Evolutionary conservation across 2,329 filamentous ascomycete genomes (phyloP), one percentile per base, ranked within the genome.

Genomic region (Mycogone perniciosa): DNA sequence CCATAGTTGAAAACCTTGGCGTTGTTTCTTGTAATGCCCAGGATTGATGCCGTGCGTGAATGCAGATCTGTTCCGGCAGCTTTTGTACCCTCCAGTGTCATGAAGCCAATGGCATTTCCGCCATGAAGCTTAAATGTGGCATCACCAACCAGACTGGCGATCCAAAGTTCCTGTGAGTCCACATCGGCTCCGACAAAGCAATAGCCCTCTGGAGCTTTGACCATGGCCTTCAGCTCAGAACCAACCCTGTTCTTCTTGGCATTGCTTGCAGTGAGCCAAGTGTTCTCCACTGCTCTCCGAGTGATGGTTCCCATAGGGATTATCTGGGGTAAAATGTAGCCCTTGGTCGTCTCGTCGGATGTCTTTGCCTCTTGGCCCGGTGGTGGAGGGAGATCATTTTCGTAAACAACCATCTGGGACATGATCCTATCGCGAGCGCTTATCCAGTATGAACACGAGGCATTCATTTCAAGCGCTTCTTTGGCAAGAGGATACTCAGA

Each of bases 1-100:
- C 95, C 95, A 61, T 99, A 99, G 67, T 99, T 99, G 76, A 99
- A 99, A 1, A 99, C 83, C 65, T 99, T 99, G 52, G 93, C 93
- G 62, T 96, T 84, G 62, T 96, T 96, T 54, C 93, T 81, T 2
- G 89, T 95, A 54, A 99, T 99, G 6, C 91, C 92, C 2, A 99
- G 70, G 51, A 99, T 99, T 5, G 80, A 78, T 1, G 93, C 95
- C 30, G 93, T 99, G 31, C 92, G 88, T 6, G 91, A 96, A 69
- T 99, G 92, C 50, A 97, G 72, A 67, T 99, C 92, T 0, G 92
- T 99, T 4, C 92, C 92, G 3, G 88, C 89, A 5, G 89, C 85
- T 70, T 99, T 97, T 45, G 89, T 93, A 10, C 93, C 92, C 71
- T 99, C 95, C 1, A 99, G 76, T 0, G 93, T 99, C 95, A 99